Percentiles rank a stretch among this genome's conserved stretches.
Evolutionary conservation across 2,329 filamentous ascomycete species (phyloP).

Genomic region (Claviceps pazoutovae): DNA sequence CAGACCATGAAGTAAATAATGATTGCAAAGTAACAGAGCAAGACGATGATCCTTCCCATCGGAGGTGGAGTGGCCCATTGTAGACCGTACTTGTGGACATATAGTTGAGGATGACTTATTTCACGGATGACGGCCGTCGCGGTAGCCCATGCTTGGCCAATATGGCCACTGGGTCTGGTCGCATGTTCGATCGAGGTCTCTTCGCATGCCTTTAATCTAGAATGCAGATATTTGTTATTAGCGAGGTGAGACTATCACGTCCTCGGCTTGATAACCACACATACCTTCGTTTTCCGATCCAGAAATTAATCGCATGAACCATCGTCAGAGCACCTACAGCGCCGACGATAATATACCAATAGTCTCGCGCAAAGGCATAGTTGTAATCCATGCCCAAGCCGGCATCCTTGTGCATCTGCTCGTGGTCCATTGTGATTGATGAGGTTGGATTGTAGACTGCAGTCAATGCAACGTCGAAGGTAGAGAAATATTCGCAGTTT

Average conservation of each 20-base stretch:
- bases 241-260: background rate
- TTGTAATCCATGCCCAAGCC: constrained; percentile 30
- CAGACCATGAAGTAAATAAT: constrained; percentile 43
- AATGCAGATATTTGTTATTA: background rate
- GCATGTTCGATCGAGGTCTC: constrained; percentile 32
- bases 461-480: background rate
- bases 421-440: constrained; percentile 19
- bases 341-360: constrained; percentile 44
- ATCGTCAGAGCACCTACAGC: constrained; percentile 28
- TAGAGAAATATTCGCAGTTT: background rate
- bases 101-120: constrained; percentile 39
- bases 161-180: constrained; percentile 33
- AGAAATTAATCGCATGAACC: constrained; percentile 29
- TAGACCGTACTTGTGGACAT: constrained; percentile 30
- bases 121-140: constrained; percentile 43
- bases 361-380: constrained; percentile 36
- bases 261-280: background rate
- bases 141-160: constrained; percentile 43
- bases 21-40: constrained; percentile 44
- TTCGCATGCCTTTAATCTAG: constrained; percentile 33
- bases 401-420: constrained; percentile 16
- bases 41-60: constrained; percentile 38
- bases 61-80: constrained; percentile 46
- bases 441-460: background rate
- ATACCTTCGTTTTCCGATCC: constrained; percentile 29